Evolutionary conservation across 805 yeast species (phyloP).

Genomic region (Candida sphagnicola): DNA sequence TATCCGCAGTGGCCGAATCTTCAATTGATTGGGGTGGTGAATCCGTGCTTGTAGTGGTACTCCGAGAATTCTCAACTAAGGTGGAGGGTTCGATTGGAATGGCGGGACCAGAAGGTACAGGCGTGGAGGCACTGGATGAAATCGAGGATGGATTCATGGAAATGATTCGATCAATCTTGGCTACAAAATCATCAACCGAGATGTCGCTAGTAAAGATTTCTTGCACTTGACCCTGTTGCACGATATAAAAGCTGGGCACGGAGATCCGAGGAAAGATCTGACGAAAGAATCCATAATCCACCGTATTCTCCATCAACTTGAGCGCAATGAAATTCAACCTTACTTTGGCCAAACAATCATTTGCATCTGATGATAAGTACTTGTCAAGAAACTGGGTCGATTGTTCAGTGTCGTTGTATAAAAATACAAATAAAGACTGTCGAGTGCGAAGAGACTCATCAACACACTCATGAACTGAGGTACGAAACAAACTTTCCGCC

Average conservation of each 20-base stretch:
- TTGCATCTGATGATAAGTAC: slow-evolving; percentile 7
- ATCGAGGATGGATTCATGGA: background rate
- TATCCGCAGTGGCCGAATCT: no score
- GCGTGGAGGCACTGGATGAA: background rate
- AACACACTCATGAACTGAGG: slow-evolving; percentile 23
- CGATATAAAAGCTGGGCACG: slow-evolving; percentile 55
- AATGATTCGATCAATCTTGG: slow-evolving; percentile 11
- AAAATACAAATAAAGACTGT: slow-evolving; percentile 22
- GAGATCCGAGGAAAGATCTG: slow-evolving; percentile 51
- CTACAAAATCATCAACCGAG: slow-evolving; percentile 19
- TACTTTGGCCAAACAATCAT: slow-evolving; percentile 1
- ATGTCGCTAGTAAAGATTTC: slow-evolving; percentile 38
- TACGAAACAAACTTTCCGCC: slow-evolving; percentile 9
- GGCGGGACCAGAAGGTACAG: background rate
- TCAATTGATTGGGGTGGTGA: no score
- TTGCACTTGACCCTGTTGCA: slow-evolving; percentile 45
- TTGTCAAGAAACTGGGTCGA: slow-evolving; percentile 12
- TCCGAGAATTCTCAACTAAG: no score
- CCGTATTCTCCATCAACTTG: slow-evolving; percentile 12
- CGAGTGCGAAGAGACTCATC: slow-evolving; percentile 12
- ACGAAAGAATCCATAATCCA: slow-evolving; percentile 33
- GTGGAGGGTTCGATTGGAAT: background rate
- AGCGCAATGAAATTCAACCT: slow-evolving; percentile 13
- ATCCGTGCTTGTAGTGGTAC: no score
- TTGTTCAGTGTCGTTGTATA: slow-evolving; percentile 9